These are phyloP conservation scores for Aspergillus neotritici DNA, from an alignment of 2,329 filamentous ascomycete species.

Conservation along the genomic window DNA sequence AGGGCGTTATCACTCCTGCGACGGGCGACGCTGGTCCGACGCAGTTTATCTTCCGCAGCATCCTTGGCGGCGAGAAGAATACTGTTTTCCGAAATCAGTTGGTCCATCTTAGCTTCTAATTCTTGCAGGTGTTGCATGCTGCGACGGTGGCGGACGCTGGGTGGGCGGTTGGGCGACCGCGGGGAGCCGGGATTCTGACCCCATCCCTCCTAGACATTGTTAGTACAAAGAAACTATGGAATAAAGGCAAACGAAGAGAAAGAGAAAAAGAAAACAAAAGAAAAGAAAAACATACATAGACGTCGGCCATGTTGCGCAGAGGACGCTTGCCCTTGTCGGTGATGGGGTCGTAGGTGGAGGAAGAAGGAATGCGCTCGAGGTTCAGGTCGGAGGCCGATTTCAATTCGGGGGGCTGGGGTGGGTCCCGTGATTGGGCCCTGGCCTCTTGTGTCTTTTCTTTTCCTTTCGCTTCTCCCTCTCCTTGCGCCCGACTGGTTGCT, in stretches of 20 bases:
- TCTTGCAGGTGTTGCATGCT: constrained; percentile 92
- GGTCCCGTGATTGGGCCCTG: constrained; percentile 15
- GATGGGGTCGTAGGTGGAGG: constrained; percentile 63
- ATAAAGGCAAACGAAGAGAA: constrained; percentile 14
- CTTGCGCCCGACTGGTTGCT: constrained; percentile 53
- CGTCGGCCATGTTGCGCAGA: constrained; percentile 80
- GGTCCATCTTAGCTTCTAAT: constrained; percentile 77
- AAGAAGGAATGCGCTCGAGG: constrained; percentile 40
- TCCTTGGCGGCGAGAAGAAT: constrained; percentile 66
- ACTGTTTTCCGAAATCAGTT: constrained; percentile 78
- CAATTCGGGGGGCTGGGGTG: constrained; percentile 26
- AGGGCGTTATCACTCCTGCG: constrained; percentile 53
- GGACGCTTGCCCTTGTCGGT: constrained; percentile 84
- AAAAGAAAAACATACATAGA: constrained; percentile 68
- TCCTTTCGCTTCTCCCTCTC: no score
- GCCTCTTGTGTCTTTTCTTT: constrained; percentile 9
- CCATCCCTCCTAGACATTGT: constrained; percentile 69
- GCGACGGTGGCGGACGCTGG: constrained; percentile 92
- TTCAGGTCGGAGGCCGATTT: constrained; percentile 22
- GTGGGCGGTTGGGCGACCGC: constrained; percentile 85
- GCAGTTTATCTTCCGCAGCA: constrained; percentile 61
- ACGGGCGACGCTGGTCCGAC: constrained; percentile 50
- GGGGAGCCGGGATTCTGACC: constrained; percentile 81
- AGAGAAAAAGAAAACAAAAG: constrained; percentile 12
- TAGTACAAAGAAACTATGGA: constrained; percentile 23